Evolutionary conservation across 73 alveolate genomes (phyloP), one percentile per base, ranked within the genome.

Genomic region (Tetrahymena borealis): DNA sequence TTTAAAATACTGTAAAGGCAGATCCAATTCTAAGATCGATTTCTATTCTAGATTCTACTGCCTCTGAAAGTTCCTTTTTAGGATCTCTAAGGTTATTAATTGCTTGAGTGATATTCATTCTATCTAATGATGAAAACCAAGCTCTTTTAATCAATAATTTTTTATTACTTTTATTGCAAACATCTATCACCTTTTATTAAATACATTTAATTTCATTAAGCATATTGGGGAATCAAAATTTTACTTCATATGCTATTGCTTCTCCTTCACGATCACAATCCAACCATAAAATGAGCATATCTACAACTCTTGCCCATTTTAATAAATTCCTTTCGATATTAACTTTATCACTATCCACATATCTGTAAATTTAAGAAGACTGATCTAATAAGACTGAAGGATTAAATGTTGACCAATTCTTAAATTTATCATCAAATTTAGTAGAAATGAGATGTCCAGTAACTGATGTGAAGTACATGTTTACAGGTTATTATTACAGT

Each of bases 241-340:
- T 40, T 60, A 97, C 99, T 93, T 99, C 99, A 92, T 96, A 98
- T 37, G 99, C 99, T 39, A 99, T 99, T 90, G 98, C 99, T 94
- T 99, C 99, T 32, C 99, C 99, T 93, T 99, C 99, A 78, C 99
- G 78, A 92, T 99, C 99, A 78, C 99, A 99, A 95, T 99, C 99
- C 90, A 99, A 95, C 99, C 99, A 99, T 35, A 99, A 94, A 33
- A 98, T 97, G 40, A 99, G 98, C 92, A 79, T 78, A 33, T 92
- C 94, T 42, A 94, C 93, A 60, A 91, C 90, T 93, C 96, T 43
- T 35, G 98, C 95, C 33, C 91, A 90, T 78, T 32, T 20, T 31
- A 31, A 18, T 39, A 95, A 90, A 78, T 91, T 94, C 31, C 41
- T 77, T 43, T 33, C 91, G 15, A 94, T 39, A 77, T 36, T 60